Conservation (phyloP, 2,329 filamentous ascomycete genomes). For the Ophiostoma montium region DNA sequence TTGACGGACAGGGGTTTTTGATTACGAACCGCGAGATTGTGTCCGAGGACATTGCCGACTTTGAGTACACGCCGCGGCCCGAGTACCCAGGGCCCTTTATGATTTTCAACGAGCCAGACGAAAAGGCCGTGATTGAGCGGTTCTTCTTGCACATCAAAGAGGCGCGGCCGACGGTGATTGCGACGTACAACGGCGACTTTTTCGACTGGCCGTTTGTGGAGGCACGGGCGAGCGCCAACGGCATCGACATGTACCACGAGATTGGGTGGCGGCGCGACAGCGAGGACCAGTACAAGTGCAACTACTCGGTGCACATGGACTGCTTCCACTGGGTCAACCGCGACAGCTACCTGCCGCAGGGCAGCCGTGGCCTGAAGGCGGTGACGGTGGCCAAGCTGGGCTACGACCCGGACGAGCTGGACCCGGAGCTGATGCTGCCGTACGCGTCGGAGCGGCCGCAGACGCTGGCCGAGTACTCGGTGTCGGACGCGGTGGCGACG, state of each 20-base stretch:
- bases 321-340: constrained; percentile 98
- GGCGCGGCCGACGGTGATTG: constrained; percentile 86
- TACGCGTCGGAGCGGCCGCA: constrained; percentile 84
- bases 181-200: constrained; percentile 99
- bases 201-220: constrained; percentile 99
- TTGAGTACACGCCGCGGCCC: constrained; percentile 94
- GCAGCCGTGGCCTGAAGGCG: constrained; percentile 91
- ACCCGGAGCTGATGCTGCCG: constrained; percentile 93
- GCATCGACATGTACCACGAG: constrained; percentile 98
- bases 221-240: constrained; percentile 78
- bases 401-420: constrained; percentile 94
- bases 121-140: constrained; percentile 72
- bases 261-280: constrained; percentile 92
- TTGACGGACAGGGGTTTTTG: constrained; percentile 91
- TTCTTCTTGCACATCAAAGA: constrained; percentile 97
- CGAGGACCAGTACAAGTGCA: constrained; percentile 92
- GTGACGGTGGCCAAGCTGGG: constrained; percentile 96
- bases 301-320: constrained; percentile 96
- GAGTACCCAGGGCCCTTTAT: constrained; percentile 93
- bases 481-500: constrained; percentile 95
- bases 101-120: constrained; percentile 95
- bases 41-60: constrained; percentile 91
- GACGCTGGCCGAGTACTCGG: constrained; percentile 91
- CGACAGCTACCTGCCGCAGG: constrained; percentile 94
- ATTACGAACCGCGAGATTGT: constrained; percentile 98